Evolutionary conservation across 1,284 basidiomycete genomes (phyloP).

Genomic region (Sanghuangporus baumii): DNA sequence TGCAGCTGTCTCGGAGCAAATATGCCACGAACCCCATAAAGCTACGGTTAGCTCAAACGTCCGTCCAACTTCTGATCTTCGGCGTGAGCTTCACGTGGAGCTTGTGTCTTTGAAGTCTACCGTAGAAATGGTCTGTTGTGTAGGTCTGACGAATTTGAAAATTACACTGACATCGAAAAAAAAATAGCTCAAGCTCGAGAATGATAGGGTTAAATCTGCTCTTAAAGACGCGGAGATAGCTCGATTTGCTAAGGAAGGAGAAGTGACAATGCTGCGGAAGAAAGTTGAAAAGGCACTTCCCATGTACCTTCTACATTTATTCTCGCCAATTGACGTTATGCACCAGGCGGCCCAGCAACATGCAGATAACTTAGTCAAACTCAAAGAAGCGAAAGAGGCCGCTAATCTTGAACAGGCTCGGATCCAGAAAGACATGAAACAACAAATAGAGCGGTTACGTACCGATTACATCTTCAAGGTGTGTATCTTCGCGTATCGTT

Average conservation of each 20-base stretch:
- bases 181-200: conserved; percentile 7
- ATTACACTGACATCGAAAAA: not conserved
- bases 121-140: conserved; percentile 13
- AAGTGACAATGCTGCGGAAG: conserved; percentile 53
- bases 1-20: not conserved
- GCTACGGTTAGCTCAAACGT: not conserved
- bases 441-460: conserved; percentile 63
- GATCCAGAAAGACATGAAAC: conserved; percentile 53
- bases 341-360: conserved; percentile 55
- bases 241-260: conserved; percentile 51
- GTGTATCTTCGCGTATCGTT: conserved; percentile 17
- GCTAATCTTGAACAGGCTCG: conserved; percentile 48
- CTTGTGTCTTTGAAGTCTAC: conserved; percentile 10
- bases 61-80: not conserved
- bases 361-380: conserved; percentile 46
- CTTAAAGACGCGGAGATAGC: conserved; percentile 43
- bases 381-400: conserved; percentile 56
- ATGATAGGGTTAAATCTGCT: conserved; percentile 22
- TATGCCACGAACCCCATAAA: not conserved
- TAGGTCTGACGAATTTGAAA: not conserved
- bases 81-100: not conserved
- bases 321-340: not conserved
- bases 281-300: conserved; percentile 49
- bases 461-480: conserved; percentile 70
- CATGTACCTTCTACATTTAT: not conserved